phyloP scores from a whole-genome alignment of 2,329 filamentous ascomycete genomes.

The Volutella citrinella region DNA sequence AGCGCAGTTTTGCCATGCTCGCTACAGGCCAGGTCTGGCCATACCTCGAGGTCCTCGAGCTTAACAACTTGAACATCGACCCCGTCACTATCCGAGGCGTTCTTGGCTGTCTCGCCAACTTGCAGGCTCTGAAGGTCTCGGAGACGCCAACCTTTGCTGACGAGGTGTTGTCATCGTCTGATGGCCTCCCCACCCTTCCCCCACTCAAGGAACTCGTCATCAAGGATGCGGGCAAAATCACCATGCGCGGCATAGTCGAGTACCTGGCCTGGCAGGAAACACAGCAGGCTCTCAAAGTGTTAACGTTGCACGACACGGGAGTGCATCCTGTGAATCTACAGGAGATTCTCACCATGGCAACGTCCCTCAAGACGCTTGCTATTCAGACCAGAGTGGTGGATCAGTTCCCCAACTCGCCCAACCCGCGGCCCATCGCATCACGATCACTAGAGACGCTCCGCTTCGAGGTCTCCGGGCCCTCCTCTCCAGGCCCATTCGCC shows the following conservation, averaged over 20 bases:
- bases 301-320: constrained; percentile 71
- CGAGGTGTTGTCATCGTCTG: constrained; percentile 66
- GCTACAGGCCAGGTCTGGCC: constrained; percentile 65
- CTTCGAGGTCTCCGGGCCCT: constrained; percentile 72
- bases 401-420: constrained; percentile 46
- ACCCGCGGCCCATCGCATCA: constrained; percentile 62
- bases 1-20: constrained; percentile 71
- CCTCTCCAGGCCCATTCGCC: constrained; percentile 55
- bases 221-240: constrained; percentile 68
- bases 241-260: constrained; percentile 63
- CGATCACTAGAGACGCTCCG: constrained; percentile 68
- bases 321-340: constrained; percentile 62
- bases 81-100: constrained; percentile 68
- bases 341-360: constrained; percentile 56
- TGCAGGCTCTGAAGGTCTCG: constrained; percentile 73
- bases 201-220: constrained; percentile 71
- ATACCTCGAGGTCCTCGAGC: constrained; percentile 69
- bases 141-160: constrained; percentile 71
- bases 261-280: constrained; percentile 64
- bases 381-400: constrained; percentile 50
- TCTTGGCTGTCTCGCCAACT: constrained; percentile 61
- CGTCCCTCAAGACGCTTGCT: constrained; percentile 55
- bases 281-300: constrained; percentile 58
- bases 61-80: constrained; percentile 67
- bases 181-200: constrained; percentile 69